phyloP scores from a whole-genome alignment of 208 protist genomes.

The Leishmania aethiopica region DNA sequence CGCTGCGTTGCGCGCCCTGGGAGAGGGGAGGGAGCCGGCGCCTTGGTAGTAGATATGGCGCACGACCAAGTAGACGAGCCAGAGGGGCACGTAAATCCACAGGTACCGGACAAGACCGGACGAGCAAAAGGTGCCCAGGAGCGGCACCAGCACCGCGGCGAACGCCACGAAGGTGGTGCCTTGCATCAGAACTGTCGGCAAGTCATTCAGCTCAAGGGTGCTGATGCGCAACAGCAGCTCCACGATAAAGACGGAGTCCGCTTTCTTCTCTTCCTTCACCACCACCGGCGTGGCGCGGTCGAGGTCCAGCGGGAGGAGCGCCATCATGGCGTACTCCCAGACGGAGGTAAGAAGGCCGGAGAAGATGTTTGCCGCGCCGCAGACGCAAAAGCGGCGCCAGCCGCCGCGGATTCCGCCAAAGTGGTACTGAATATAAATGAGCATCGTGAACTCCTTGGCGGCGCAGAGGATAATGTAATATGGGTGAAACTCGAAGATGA shows the following conservation, averaged over 20 bases:
- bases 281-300: slow-evolving; percentile 11
- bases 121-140: slow-evolving; percentile 46
- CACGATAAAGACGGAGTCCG: slow-evolving; percentile 57
- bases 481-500: slow-evolving; percentile 53
- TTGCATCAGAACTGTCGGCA: slow-evolving; percentile 64
- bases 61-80: slow-evolving; percentile 31
- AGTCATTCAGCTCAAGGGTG: slow-evolving; percentile 49
- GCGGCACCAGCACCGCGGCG: slow-evolving; percentile 48
- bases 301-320: slow-evolving; percentile 46
- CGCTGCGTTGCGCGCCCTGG: slow-evolving; percentile 13
- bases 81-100: slow-evolving; percentile 45
- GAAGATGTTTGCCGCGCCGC: slow-evolving; percentile 59
- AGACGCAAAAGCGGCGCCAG: slow-evolving; percentile 61
- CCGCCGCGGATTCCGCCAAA: slow-evolving; percentile 48
- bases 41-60: slow-evolving; percentile 53
- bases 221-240: slow-evolving; percentile 57
- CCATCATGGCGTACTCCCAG: slow-evolving; percentile 46
- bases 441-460: slow-evolving; percentile 54
- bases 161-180: slow-evolving; percentile 62
- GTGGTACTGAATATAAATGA: slow-evolving; percentile 68
- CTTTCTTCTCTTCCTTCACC: slow-evolving; percentile 45
- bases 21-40: slow-evolving; percentile 7
- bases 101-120: slow-evolving; percentile 31
- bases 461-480: slow-evolving; percentile 61
- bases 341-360: slow-evolving; percentile 54